These are phyloP conservation scores for Geotrichum cucujoidarum DNA, from an alignment of 1,139 yeast genomes.

Conservation along the genomic window DNA sequence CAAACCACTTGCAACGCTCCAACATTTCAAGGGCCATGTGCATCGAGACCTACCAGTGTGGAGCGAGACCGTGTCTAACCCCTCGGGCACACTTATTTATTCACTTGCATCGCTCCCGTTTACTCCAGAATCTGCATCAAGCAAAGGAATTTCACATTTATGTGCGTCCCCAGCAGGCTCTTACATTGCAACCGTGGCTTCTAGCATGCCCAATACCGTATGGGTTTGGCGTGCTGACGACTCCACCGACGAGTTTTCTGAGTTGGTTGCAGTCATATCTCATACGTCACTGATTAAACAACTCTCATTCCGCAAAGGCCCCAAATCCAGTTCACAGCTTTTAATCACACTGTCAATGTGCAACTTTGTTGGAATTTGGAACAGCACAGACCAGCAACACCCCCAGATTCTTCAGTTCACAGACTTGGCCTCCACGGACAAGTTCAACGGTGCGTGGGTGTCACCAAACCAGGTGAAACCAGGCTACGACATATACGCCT, in stretches of 20 bases:
- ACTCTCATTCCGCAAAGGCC: slow-evolving; percentile 6
- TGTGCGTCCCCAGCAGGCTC: slow-evolving; percentile 13
- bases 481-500: slow-evolving; percentile 4
- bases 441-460: slow-evolving; percentile 9
- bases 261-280: slow-evolving; percentile 10
- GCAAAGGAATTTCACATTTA: slow-evolving; percentile 6
- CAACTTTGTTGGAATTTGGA: slow-evolving; percentile 18
- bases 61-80: slow-evolving; percentile 22
- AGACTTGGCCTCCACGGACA: slow-evolving; percentile 6
- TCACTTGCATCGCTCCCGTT: slow-evolving; percentile 20
- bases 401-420: slow-evolving; percentile 13
- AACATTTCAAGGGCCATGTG: slow-evolving; percentile 23
- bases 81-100: slow-evolving; percentile 12
- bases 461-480: background rate
- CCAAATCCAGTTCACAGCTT: slow-evolving; percentile 5
- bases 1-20: slow-evolving; percentile 22
- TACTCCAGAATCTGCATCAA: slow-evolving; percentile 16
- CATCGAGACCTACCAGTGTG: slow-evolving; percentile 25
- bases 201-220: slow-evolving; percentile 19
- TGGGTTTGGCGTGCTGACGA: slow-evolving; percentile 19
- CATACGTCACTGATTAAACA: slow-evolving; percentile 10
- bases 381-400: slow-evolving; percentile 7
- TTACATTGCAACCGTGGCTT: slow-evolving; percentile 20
- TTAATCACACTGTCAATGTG: slow-evolving; percentile 7
- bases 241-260: background rate